Percentiles rank a stretch among this genome's conserved stretches.
phyloP scores from a whole-genome alignment of 108 stramenopile genomes.

The Cyclotella cryptica region DNA sequence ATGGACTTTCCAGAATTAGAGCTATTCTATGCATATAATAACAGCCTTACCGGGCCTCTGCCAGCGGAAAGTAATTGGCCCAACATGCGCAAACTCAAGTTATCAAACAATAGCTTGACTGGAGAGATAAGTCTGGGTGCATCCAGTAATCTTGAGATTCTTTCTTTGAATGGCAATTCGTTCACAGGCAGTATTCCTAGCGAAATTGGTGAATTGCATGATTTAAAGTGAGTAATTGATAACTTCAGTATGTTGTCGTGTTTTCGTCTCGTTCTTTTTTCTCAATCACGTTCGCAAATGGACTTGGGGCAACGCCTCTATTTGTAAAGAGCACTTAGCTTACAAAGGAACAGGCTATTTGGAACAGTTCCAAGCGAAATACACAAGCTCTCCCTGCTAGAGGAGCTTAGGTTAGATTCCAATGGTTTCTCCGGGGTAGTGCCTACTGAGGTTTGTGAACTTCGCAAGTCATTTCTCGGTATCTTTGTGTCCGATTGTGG shows the following conservation, averaged over 20 bases:
- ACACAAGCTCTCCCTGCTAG: constrained; percentile 13
- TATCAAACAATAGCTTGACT: constrained; percentile 21
- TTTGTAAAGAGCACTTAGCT: neutral
- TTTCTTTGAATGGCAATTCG: constrained; percentile 28
- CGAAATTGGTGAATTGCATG: constrained; percentile 5
- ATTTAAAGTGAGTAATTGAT: constrained; percentile 5
- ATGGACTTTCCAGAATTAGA: constrained; percentile 6
- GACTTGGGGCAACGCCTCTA: neutral
- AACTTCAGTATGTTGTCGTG: neutral
- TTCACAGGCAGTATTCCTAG: constrained; percentile 23
- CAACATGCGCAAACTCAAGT: constrained; percentile 30
- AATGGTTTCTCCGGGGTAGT: constrained; percentile 16
- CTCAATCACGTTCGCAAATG: neutral
- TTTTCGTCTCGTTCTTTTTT: neutral
- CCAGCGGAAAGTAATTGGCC: neutral
- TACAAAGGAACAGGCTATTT: constrained; percentile 20
- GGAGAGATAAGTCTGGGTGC: constrained; percentile 18
- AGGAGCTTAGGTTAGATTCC: constrained; percentile 6
- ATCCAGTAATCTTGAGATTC: constrained; percentile 21
- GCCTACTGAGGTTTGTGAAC: constrained; percentile 3
- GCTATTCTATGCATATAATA: constrained; percentile 30
- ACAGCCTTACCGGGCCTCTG: constrained; percentile 23
- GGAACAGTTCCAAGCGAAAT: constrained; percentile 29
- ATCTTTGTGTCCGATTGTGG: constrained; percentile 26
- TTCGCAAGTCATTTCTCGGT: constrained; percentile 14